Conservation (phyloP, 139 green algal species). For the Yamagishiella unicocca region DNA sequence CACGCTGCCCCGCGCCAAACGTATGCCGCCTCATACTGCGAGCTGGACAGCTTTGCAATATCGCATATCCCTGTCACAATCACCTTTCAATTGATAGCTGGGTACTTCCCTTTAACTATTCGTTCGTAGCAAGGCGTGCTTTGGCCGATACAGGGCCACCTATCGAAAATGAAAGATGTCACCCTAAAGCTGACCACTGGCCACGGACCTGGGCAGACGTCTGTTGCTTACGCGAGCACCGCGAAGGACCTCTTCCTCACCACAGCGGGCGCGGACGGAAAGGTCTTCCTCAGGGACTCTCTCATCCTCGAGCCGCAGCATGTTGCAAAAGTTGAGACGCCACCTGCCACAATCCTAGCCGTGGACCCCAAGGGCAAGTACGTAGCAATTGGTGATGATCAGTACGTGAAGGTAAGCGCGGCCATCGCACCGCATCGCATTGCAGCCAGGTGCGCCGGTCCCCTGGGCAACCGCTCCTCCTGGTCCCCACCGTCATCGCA, state of each 20-base stretch:
- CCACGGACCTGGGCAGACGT: conserved; percentile 4
- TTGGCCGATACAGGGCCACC: too few species aligned
- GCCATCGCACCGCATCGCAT: too few species aligned
- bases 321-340: neutral
- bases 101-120: too few species aligned
- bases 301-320: conserved; percentile 7
- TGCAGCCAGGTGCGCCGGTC: too few species aligned
- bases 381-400: conserved; percentile 11
- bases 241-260: neutral
- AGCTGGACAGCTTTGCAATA: too few species aligned
- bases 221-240: neutral
- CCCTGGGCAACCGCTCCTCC: too few species aligned
- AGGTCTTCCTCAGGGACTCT: conserved; percentile 6
- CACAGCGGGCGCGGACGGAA: conserved; percentile 14
- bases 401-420: conserved; percentile 34
- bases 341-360: conserved; percentile 28
- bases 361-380: conserved; percentile 32
- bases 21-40: too few species aligned
- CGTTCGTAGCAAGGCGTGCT: too few species aligned
- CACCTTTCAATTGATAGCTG: too few species aligned
- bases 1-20: too few species aligned
- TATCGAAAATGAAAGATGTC: conserved; percentile 37
- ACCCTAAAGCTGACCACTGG: neutral
- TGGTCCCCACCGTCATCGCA: too few species aligned
- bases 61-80: too few species aligned